phyloP scores from a whole-genome alignment of 495 filamentous ascomycete genomes.

The Zalerion maritima region DNA sequence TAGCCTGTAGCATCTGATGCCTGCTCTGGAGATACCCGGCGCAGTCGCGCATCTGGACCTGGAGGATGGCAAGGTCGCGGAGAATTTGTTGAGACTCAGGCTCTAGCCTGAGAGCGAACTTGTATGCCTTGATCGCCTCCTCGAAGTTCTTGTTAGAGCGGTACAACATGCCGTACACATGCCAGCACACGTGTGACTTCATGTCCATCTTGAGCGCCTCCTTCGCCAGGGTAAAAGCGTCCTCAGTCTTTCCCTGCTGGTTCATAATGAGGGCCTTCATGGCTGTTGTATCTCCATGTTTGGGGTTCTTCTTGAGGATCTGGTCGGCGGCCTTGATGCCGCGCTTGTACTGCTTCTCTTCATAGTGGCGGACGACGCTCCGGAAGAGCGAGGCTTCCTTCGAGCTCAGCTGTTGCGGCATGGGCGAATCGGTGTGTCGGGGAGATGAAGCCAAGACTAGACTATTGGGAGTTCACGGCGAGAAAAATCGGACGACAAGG shows the following conservation, averaged over 20 bases:
- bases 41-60: constrained; percentile 95
- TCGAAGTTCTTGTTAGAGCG: constrained; percentile 91
- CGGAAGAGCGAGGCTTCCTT: constrained; percentile 92
- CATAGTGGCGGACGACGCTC: constrained; percentile 86
- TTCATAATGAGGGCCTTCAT: constrained; percentile 99
- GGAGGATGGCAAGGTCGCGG: constrained; percentile 80
- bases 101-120: constrained; percentile 80
- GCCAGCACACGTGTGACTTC: constrained; percentile 99
- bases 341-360: constrained; percentile 97
- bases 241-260: constrained; percentile 72
- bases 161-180: constrained; percentile 95
- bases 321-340: constrained; percentile 87
- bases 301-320: constrained; percentile 82
- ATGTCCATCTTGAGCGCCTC: constrained; percentile 83
- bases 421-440: constrained; percentile 23
- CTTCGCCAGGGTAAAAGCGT: constrained; percentile 88
- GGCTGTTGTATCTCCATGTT: constrained; percentile 94
- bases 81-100: constrained; percentile 89
- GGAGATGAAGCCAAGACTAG: constrained; percentile 1
- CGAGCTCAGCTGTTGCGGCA: constrained; percentile 71
- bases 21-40: constrained; percentile 83
- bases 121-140: constrained; percentile 97
- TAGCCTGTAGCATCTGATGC: constrained; percentile 65
- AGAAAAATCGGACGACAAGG: no score
- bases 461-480: background rate